Evolutionary conservation across 371 early-diverging fungal genomes (phyloP).

Genomic region (Actinomortierella ambigua): DNA sequence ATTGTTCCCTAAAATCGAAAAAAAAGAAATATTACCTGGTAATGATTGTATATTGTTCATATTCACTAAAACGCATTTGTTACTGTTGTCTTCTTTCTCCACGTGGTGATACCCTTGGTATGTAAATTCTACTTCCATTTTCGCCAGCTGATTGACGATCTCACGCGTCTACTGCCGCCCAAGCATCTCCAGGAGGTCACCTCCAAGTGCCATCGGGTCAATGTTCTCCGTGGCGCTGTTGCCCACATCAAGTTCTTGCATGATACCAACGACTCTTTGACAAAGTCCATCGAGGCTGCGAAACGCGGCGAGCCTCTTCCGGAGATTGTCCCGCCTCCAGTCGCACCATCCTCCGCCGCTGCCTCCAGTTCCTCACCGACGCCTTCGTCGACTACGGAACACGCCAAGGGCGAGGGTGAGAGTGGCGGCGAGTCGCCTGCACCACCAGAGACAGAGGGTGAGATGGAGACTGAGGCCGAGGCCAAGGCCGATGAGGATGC

Average conservation of each 20-base stretch:
- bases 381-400: too few species aligned
- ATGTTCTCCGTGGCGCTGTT: slow-evolving; percentile 46
- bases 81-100: too few species aligned
- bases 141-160: slow-evolving; percentile 35
- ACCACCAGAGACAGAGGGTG: not conserved
- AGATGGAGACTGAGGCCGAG: slow-evolving; percentile 4
- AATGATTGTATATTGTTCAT: too few species aligned
- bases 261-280: slow-evolving; percentile 10
- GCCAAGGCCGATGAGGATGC: slow-evolving; percentile 21
- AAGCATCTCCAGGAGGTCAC: slow-evolving; percentile 44
- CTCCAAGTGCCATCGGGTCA: slow-evolving; percentile 47
- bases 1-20: too few species aligned
- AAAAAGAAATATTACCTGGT: too few species aligned
- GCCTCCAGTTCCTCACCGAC: too few species aligned
- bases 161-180: slow-evolving; percentile 35
- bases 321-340: too few species aligned
- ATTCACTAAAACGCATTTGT: too few species aligned
- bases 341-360: too few species aligned
- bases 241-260: slow-evolving; percentile 42
- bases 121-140: not conserved
- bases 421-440: too few species aligned
- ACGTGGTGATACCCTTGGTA: too few species aligned
- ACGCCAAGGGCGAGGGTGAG: too few species aligned
- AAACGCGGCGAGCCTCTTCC: slow-evolving; percentile 9
- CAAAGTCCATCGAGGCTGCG: slow-evolving; percentile 13